Conservation (phyloP, 495 filamentous ascomycete genomes). For the Penicillium dipodomyicola region DNA sequence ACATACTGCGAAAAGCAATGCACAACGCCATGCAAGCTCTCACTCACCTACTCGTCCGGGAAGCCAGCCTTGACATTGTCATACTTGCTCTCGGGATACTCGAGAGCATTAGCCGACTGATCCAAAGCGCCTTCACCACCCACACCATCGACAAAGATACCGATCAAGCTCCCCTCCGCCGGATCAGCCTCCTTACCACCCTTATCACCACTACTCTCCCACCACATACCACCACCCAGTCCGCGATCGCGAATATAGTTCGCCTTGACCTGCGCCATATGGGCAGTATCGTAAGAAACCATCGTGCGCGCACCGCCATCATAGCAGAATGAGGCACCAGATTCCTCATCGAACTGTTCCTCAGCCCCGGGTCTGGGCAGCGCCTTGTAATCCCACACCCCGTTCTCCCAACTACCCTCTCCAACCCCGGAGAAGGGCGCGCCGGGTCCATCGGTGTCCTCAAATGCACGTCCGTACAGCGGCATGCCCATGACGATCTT, state of each 20-base stretch:
- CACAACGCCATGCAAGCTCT: background rate
- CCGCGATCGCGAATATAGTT: slow-evolving; percentile 60
- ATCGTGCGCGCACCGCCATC: slow-evolving; percentile 58
- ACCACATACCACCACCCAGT: slow-evolving; percentile 89
- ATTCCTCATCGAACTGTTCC: slow-evolving; percentile 37
- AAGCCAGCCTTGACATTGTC: slow-evolving; percentile 66
- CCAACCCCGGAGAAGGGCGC: slow-evolving; percentile 67
- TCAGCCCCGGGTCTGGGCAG: slow-evolving; percentile 48
- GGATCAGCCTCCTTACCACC: slow-evolving; percentile 38
- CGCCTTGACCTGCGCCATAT: slow-evolving; percentile 60
- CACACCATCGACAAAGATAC: slow-evolving; percentile 52
- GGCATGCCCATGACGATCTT: slow-evolving; percentile 88
- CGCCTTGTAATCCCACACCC: slow-evolving; percentile 78
- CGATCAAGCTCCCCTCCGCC: slow-evolving; percentile 61
- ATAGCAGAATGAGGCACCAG: slow-evolving; percentile 69
- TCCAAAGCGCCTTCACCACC: slow-evolving; percentile 54
- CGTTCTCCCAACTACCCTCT: slow-evolving; percentile 66
- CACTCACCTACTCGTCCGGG: slow-evolving; percentile 13
- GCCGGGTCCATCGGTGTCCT: slow-evolving; percentile 70
- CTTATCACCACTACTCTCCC: slow-evolving; percentile 85
- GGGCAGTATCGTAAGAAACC: slow-evolving; percentile 72
- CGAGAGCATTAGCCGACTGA: slow-evolving; percentile 61
- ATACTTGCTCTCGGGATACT: slow-evolving; percentile 74
- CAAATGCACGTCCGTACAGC: slow-evolving; percentile 83
- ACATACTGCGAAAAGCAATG: background rate